Base-by-base conservation (phyloP, 192 early-diverging fungal species). In the Rhizophlyctis rosea region DNA sequence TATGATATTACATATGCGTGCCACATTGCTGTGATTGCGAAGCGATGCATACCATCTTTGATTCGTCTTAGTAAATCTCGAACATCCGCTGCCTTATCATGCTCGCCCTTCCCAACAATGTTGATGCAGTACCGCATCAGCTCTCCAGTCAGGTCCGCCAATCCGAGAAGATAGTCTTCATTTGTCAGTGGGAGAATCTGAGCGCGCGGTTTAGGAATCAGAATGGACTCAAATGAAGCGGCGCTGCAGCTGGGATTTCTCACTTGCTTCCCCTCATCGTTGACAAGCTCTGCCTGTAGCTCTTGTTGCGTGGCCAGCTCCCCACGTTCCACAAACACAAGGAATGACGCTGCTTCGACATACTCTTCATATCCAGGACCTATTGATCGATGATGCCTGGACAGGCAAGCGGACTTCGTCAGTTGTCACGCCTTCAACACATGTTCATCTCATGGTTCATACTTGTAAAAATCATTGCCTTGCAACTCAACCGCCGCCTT, bases 141-240 rank as follows among this genome's bases (percentile, higher is more conserved):
- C 55, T 85, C 83, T 47, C 84, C 84, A 7, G 81, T 83, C 30
- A 86, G 75, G 65, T 85, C 83, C 9, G 81, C 83, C 14, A 86
- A 57, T 9, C 84, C 84, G 3, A 81, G 57, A 23, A 85, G 14
- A 57, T 83, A 85, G 44, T 83, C 79, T 34, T 79, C 71, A 13
- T 76, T 66, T 11, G 79, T 69, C 7, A 83, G 54, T 21, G 65
- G 7, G 16, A 79, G 48, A 29, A 69, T 56, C 77, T 77, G 16
- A 21, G 14, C 0, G 14, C 18, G 27, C 18, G 28, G 1, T 1
- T 16, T 1, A 21, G 18, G 16, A 16, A 16, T 54, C 27, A 54
- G n/a, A 14, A 27, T 13, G 18, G 18, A 25, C 18, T 53, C 7
- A 24, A 24, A 11, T 53, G 51, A 9, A 53, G 24, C 13, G 13